Percentiles rank a stretch among this genome's conserved stretches.
These are phyloP conservation scores for Elongisporangium undulatum DNA, from an alignment of 352 stramenopile genomes.

Conservation along the genomic window DNA sequence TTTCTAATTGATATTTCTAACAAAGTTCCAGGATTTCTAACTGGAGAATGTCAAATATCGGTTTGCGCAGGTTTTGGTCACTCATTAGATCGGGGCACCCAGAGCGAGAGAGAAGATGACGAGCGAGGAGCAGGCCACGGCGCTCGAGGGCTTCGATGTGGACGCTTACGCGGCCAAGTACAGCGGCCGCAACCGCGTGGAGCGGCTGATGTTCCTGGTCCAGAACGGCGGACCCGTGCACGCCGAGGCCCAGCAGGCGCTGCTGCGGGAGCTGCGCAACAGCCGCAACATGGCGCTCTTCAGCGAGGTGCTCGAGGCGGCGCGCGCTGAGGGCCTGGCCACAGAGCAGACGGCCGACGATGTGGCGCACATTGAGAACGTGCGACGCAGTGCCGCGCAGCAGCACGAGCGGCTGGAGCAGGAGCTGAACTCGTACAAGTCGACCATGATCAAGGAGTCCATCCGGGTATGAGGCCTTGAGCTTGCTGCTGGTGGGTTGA, in stretches of 20 bases:
- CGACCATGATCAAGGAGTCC: slow-evolving; percentile 90
- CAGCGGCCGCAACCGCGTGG: slow-evolving; percentile 68
- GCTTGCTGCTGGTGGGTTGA: background rate
- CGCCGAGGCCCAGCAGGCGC: slow-evolving; percentile 35
- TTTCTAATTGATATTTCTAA: no score
- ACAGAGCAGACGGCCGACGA: slow-evolving; percentile 39
- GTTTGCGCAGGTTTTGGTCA: no score
- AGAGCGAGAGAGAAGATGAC: slow-evolving; percentile 2
- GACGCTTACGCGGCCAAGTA: slow-evolving; percentile 83
- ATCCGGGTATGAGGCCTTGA: slow-evolving; percentile 55
- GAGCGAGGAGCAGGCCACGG: slow-evolving; percentile 6
- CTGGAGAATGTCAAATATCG: no score
- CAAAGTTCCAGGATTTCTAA: no score
- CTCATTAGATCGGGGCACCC: background rate
- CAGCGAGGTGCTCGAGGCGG: slow-evolving; percentile 44
- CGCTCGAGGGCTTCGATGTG: slow-evolving; percentile 71
- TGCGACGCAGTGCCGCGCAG: slow-evolving; percentile 54
- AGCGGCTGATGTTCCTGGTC: slow-evolving; percentile 70
- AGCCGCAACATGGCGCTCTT: slow-evolving; percentile 72
- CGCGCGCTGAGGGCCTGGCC: slow-evolving; percentile 14
- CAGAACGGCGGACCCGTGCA: slow-evolving; percentile 38
- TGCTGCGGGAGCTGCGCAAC: slow-evolving; percentile 60
- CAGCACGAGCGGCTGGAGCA: slow-evolving; percentile 83
- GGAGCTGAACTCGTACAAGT: slow-evolving; percentile 90
- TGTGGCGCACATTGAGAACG: slow-evolving; percentile 47